phyloP scores from a whole-genome alignment of 306 rosid genomes.

The Hippophae rhamnoides region DNA sequence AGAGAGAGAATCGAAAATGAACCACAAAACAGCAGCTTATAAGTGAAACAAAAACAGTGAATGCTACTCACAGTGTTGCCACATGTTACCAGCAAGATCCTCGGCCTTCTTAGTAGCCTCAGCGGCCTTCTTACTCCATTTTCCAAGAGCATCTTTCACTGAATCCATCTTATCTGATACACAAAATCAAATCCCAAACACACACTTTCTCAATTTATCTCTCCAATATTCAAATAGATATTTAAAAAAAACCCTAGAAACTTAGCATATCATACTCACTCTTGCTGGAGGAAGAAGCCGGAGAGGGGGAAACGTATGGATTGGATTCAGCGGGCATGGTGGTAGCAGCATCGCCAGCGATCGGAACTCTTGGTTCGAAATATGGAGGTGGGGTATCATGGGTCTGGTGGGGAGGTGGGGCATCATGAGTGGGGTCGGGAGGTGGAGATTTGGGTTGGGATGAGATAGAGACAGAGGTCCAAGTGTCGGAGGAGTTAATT shows the following conservation, averaged over 20 bases:
- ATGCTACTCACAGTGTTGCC: constrained; percentile 74
- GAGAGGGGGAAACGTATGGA: constrained; percentile 66
- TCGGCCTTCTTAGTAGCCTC: constrained; percentile 91
- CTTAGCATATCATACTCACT: constrained; percentile 27
- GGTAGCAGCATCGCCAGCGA: constrained; percentile 44
- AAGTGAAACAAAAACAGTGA: too few relatives aligned
- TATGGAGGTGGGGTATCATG: background rate
- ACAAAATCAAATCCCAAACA: constrained; percentile 2
- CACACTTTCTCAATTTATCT: background rate
- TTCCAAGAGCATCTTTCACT: constrained; percentile 69
- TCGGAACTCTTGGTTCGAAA: constrained; percentile 37
- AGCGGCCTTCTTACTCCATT: constrained; percentile 92
- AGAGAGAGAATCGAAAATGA: background rate
- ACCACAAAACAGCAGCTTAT: background rate
- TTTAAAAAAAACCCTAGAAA: background rate
- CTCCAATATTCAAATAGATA: background rate
- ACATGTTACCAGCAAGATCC: constrained; percentile 92
- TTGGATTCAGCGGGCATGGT: constrained; percentile 63
- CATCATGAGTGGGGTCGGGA: background rate
- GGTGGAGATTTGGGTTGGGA: constrained; percentile 16
- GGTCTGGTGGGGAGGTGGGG: background rate
- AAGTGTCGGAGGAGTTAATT: constrained; percentile 17
- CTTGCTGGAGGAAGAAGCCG: constrained; percentile 43
- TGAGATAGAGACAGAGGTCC: constrained; percentile 41
- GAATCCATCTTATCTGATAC: constrained; percentile 60